Percentiles rank a stretch among this genome's conserved stretches.
These are phyloP conservation scores for Moesziomyces globuligerus DNA, from an alignment of 1,284 basidiomycete genomes.

Conservation along the genomic window DNA sequence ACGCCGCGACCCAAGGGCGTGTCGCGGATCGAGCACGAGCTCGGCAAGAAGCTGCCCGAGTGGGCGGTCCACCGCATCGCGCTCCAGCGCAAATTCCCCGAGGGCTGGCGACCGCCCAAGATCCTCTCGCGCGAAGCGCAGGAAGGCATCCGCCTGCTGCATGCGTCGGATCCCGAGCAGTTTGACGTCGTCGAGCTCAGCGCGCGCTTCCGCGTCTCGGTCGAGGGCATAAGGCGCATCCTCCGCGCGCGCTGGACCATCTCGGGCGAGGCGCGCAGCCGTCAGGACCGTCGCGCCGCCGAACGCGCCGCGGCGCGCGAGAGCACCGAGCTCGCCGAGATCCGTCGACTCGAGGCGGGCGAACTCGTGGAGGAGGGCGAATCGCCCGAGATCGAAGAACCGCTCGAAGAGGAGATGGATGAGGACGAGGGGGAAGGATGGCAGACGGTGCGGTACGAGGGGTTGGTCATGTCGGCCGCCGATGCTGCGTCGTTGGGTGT, in stretches of 20 bases:
- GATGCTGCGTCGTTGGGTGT: conserved; percentile 36
- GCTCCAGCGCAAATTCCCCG: conserved; percentile 54
- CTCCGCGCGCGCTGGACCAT: conserved; percentile 45
- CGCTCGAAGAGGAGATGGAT: conserved; percentile 16
- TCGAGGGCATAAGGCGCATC: conserved; percentile 61
- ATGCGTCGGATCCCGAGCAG: conserved; percentile 59
- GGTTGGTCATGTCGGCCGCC: conserved; percentile 52
- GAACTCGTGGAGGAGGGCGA: conserved; percentile 37
- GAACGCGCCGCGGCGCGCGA: conserved; percentile 40
- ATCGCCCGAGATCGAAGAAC: conserved; percentile 32
- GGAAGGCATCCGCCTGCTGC: conserved; percentile 59
- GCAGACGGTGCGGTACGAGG: conserved; percentile 58
- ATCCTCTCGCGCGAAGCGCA: conserved; percentile 64
- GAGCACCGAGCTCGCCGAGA: conserved; percentile 29
- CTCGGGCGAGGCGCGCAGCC: conserved; percentile 22
- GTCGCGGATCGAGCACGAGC: conserved; percentile 58
- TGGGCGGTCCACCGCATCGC: conserved; percentile 60
- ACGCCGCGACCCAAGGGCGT: conserved; percentile 49
- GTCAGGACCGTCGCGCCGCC: conserved; percentile 41
- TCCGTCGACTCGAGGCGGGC: conserved; percentile 24
- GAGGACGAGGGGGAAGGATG: conserved; percentile 33
- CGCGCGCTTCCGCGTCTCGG: conserved; percentile 55
- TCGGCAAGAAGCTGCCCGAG: conserved; percentile 47
- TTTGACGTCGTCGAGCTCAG: conserved; percentile 49
- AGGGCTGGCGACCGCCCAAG: conserved; percentile 63